phyloP scores from a whole-genome alignment of 768 basidiomycete genomes.

The Lactifluus piperatus region DNA sequence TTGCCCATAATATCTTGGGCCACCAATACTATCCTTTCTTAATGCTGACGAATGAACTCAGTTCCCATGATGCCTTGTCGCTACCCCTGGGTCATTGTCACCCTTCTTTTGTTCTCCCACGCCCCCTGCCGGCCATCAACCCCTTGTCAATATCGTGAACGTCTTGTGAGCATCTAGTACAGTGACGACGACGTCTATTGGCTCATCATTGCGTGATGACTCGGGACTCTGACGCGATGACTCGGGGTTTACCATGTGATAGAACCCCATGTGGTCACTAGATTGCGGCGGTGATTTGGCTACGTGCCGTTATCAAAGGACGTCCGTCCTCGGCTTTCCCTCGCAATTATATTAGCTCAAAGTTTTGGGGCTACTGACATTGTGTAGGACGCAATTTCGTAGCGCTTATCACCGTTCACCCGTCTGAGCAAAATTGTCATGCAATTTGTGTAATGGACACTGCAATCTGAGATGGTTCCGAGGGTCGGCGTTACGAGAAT shows the following conservation, averaged over 20 bases:
- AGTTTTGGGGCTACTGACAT: background rate
- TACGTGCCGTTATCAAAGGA: background rate
- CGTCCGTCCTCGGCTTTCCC: background rate
- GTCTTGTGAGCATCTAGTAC: background rate
- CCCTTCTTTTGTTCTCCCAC: background rate
- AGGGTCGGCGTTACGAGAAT: background rate
- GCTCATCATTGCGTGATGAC: constrained; percentile 15
- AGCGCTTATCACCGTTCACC: background rate
- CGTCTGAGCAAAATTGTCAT: background rate
- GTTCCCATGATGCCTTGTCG: background rate
- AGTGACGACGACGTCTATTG: background rate
- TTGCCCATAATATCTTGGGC: background rate
- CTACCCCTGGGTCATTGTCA: background rate
- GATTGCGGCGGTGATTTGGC: background rate
- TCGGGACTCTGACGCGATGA: constrained; percentile 16
- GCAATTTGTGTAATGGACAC: background rate
- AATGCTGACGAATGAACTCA: too few species aligned
- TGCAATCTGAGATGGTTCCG: background rate
- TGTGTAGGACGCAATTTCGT: background rate
- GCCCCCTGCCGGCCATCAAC: background rate
- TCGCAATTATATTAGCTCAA: background rate
- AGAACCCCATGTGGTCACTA: background rate
- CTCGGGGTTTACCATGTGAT: constrained; percentile 16
- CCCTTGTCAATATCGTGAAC: background rate
- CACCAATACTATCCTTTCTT: background rate